Base-by-base conservation (phyloP, 2,329 filamentous ascomycete genomes). In the Paraphaeosphaeria minitans region DNA sequence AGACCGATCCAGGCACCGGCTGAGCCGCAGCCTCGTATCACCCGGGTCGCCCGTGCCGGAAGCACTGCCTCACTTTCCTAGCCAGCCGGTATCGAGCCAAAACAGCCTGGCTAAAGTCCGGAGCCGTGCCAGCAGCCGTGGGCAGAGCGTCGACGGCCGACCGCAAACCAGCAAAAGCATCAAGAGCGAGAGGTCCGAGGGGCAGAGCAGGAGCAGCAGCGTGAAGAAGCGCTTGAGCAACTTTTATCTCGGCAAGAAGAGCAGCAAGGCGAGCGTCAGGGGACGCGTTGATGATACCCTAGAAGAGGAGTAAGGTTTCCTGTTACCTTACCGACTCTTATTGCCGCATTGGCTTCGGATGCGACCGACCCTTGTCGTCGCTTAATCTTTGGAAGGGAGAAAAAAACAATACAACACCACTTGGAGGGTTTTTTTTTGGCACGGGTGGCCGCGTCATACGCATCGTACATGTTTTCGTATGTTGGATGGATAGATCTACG, bases 191-290 rank as follows among this genome's bases (percentile, higher is more conserved):
- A 75, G 78, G 4, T 70, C 79, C 39, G 73, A 77, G 56, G 82
- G 83, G 27, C 58, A 63, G 53, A 84, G 85, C 14, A 74, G 66
- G 33, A 69, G 68, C 53, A 85, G 87, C 58, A 85, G 87, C 58
- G 85, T 96, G 65, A 87, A 89, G 78, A 94, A 92, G 79, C 81
- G 92, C 70, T 82, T 96, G 65, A 95, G 91, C 74, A 81, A 93
- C 68, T 81, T 96, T 70, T 91, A 89, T 74, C 82, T 93, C 52
- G 88, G 89, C 31, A 89, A 87, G 74, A 92, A 90, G 79, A 80
- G 80, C 47, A 87, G 84, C 71, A 88, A 86, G 74, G 79, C 70
- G 58, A 83, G 80, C 72, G 81, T 76, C 5, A 66, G 62, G 58
- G 68, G 68, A 47, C 48, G 63, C 37, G 56, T 65, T 39, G 67